Base-by-base conservation (phyloP, 2,329 filamentous ascomycete species). In the Alternaria infectoria region DNA sequence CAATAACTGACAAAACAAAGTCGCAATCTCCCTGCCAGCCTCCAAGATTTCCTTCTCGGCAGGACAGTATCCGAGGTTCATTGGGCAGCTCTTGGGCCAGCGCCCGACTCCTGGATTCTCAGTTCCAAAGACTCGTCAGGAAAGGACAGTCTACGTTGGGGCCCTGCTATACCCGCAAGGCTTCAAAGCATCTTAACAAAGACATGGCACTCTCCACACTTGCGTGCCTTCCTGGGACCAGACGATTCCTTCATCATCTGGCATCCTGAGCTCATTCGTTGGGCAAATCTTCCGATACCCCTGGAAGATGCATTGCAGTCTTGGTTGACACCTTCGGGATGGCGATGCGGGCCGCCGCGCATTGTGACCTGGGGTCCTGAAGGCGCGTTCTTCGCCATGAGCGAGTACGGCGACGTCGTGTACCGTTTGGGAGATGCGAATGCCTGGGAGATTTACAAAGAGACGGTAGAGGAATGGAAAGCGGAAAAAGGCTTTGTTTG, bases 271-370 rank as follows among this genome's bases (percentile, higher is more conserved):
- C 71, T 75, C 25, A 74, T 79, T 11, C 74, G 77, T 13, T 80
- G 77, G 77, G 65, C 65, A 6, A 66, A 66, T 15, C 64, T 80
- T 0, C 77, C 76, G 0, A 7, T 40, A 1, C 64, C 51, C 12
- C 66, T 80, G 1, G 77, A 80, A 63, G 74, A 74, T 21, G 67
- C 66, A 5, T 13, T 80, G 5, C 77, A 80, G 52, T 70, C 69
- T 6, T 80, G 77, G 77, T 73, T 80, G 17, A 79, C 75, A n/a
- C 77, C 77, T 10, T 67, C 74, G 0, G 77, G 77, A 23, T 80
- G 77, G 77, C 73, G 72, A n/a, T 71, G 71, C 5, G 77, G 77
- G 1, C 74, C 77, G 1, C 77, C 77, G 3, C 61, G 75, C 5
- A 71, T 77, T 15, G 72, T 77, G 4, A 74, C 71, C 1, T 78